Base-by-base conservation (phyloP, 495 filamentous ascomycete genomes). In the Penicillium goetzii region DNA sequence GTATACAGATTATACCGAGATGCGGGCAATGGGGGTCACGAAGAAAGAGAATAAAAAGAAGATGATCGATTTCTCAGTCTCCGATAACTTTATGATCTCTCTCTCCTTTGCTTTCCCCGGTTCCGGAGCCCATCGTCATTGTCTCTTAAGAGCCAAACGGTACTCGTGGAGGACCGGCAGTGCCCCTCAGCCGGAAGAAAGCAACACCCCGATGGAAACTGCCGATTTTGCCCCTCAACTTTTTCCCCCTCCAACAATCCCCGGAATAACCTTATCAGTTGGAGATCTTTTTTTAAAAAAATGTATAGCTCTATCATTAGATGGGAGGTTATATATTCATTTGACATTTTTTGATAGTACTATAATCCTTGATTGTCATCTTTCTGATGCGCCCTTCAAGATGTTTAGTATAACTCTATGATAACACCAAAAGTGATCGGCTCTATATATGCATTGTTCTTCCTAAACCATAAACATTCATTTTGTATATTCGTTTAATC, bases 401-500 rank as follows among this genome's bases (percentile, higher is more conserved):
- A 10, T 25, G 21, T 17, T 0, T n/a, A 41, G 15, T 21, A 47
- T 25, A 25, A 9, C 19, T 23, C 19, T 19, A 45, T 11, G 8
- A 21, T 25, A 47, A 12, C 43, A 21, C 41, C 41, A 12, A 36
- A 0, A 1, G 9, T 12, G 26, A 53, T 53, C 26, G 15, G 10
- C 30, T 33, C 50, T 53, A 53, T 53, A 53, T 53, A 53, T 53
- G 25, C 26, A 28, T 32, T 33, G 26, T 8, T 33, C 50, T 30
- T 15, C 8, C 25, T 17, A 17, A 33, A 23, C 28, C 25, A 38
- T 60, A 26, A 51, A 7, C 12, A n/a, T 32, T 45, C 40, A 3
- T 59, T 38, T 51, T 50, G 3, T 11, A 34, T 14, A 33, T 25
- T 67, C 61, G 23, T 65, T 61, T 80, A 94, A 76, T 94, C 89